phyloP scores from a whole-genome alignment of 2,329 filamentous ascomycete species.

The Ophiocordyceps unilateralis region DNA sequence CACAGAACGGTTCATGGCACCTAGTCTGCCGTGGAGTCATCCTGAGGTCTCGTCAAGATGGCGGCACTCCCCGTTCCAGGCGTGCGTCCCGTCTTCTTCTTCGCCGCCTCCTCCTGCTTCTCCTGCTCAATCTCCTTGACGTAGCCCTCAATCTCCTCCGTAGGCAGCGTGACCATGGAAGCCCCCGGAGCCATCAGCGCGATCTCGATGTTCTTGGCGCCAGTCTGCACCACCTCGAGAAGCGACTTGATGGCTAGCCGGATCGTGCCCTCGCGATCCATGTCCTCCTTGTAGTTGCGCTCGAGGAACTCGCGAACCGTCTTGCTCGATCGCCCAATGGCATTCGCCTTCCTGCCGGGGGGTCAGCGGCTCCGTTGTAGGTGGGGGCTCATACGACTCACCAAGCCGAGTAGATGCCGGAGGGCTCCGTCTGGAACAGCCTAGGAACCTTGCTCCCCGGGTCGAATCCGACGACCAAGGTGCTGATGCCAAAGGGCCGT shows the following conservation, averaged over 20 bases:
- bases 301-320: slow-evolving; percentile 97
- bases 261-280: slow-evolving; percentile 92
- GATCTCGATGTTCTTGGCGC: slow-evolving; percentile 99
- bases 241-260: slow-evolving; percentile 96
- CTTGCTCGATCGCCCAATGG: slow-evolving; percentile 95
- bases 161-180: slow-evolving; percentile 78
- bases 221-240: slow-evolving; percentile 93
- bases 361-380: not conserved
- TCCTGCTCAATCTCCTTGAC: slow-evolving; percentile 99
- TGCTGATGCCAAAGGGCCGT: slow-evolving; percentile 96
- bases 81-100: slow-evolving; percentile 75
- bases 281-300: slow-evolving; percentile 95
- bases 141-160: slow-evolving; percentile 91
- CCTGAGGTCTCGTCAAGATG: slow-evolving; percentile 49
- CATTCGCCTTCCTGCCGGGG: slow-evolving; percentile 79
- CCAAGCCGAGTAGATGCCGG: slow-evolving; percentile 98
- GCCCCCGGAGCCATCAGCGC: slow-evolving; percentile 93
- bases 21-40: slow-evolving; percentile 20
- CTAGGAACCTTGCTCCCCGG: slow-evolving; percentile 75
- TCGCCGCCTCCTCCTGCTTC: slow-evolving; percentile 96
- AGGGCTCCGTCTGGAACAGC: slow-evolving; percentile 97
- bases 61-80: slow-evolving; percentile 54
- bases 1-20: slow-evolving; percentile 3
- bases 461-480: slow-evolving; percentile 96
- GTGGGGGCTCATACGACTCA: slow-evolving; percentile 25